A percentile compares a stretch with the other conserved stretches of the same genome.
phyloP scores from a whole-genome alignment of 2,329 filamentous ascomycete species.

The Ophiostoma sp. region DNA sequence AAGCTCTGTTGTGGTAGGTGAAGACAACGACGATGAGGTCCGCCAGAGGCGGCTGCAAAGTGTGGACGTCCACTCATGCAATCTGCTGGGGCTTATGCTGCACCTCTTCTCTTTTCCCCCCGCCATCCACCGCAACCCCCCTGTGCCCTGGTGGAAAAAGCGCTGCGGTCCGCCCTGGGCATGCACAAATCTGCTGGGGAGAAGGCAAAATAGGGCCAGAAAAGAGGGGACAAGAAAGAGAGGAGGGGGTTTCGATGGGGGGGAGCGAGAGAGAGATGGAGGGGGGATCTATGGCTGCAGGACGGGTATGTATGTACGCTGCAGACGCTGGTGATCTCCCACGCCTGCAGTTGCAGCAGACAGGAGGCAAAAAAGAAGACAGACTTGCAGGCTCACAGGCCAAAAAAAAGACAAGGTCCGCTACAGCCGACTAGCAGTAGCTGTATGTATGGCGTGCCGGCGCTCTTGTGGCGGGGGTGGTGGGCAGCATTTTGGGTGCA shows the following conservation, averaged over 20 bases:
- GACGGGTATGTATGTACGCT: slow-evolving; percentile 24
- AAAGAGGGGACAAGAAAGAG: neutral
- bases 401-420: neutral
- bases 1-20: neutral
- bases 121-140: neutral
- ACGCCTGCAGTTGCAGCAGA: slow-evolving; percentile 17
- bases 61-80: neutral
- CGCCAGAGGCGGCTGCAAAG: neutral
- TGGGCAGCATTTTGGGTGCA: neutral
- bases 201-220: neutral
- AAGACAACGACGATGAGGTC: neutral
- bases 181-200: slow-evolving; percentile 3
- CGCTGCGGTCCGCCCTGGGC: slow-evolving; percentile 9
- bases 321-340: slow-evolving; percentile 23
- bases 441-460: slow-evolving; percentile 24
- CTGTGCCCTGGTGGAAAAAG: neutral
- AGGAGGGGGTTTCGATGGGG: neutral
- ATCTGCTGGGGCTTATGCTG: neutral
- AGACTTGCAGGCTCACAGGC: neutral
- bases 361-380: neutral
- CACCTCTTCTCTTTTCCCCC: neutral
- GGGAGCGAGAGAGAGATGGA: neutral
- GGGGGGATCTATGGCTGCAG: slow-evolving; percentile 20
- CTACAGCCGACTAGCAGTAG: neutral
- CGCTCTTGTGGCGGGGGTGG: neutral